A percentile compares a stretch with the other conserved stretches of the same genome.
phyloP scores from a whole-genome alignment of 1,284 basidiomycete species.

The Tilletia walkeri region DNA sequence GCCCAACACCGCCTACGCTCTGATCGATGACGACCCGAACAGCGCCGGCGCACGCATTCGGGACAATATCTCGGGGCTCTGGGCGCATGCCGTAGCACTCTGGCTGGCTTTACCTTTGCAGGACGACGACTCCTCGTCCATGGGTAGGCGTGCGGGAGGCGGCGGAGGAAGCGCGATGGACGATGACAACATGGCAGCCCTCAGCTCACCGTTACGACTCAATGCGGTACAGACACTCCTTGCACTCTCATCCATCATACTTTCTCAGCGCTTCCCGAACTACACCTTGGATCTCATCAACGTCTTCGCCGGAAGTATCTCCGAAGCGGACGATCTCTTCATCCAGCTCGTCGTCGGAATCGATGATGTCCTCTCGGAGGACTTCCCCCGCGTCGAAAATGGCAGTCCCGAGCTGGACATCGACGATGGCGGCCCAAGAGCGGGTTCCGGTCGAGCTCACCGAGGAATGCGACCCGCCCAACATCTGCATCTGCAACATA shows the following conservation, averaged over 20 bases:
- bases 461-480: not conserved
- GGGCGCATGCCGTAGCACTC: not conserved
- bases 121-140: not conserved
- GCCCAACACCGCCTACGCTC: not conserved
- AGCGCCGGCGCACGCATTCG: constrained; percentile 6
- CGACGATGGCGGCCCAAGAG: not conserved
- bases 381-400: constrained; percentile 4
- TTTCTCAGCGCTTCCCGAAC: constrained; percentile 10
- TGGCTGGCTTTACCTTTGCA: not conserved
- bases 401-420: not conserved
- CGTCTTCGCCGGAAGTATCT: constrained; percentile 12
- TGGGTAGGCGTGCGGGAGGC: not conserved
- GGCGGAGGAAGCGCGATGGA: too few species aligned
- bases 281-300: constrained; percentile 9
- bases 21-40: constrained; percentile 5
- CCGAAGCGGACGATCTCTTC: constrained; percentile 13
- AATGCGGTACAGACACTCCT: constrained; percentile 6
- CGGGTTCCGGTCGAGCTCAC: not conserved
- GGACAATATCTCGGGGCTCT: constrained; percentile 5
- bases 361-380: constrained; percentile 13
- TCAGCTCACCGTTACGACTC: not conserved
- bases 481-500: constrained; percentile 6
- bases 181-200: not conserved
- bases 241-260: not conserved
- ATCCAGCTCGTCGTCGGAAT: constrained; percentile 16